These are phyloP conservation scores for Eimeria acervulina DNA, from an alignment of 169 alveolate genomes.

Conservation along the genomic window DNA sequence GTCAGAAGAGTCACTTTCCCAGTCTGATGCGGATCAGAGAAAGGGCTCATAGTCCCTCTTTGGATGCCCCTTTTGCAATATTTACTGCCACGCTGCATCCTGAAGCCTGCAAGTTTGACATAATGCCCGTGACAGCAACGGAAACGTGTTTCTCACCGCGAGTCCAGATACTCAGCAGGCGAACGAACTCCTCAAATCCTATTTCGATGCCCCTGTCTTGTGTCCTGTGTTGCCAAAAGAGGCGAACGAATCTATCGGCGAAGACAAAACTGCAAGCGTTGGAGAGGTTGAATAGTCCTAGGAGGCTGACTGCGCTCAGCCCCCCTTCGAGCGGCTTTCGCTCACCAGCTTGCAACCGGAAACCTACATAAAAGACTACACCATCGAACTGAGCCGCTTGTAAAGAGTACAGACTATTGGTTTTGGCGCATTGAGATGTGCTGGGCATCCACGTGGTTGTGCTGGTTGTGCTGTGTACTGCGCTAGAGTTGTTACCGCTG, in stretches of 20 bases:
- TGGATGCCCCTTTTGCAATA: neutral
- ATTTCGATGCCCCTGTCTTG: conserved; percentile 82
- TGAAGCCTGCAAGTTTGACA: neutral
- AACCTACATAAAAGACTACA: conserved; percentile 57
- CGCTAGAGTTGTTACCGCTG: conserved; percentile 32
- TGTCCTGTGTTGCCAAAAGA: conserved; percentile 81
- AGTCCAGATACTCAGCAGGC: conserved; percentile 82
- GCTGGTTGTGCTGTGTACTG: neutral
- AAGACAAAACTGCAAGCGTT: conserved; percentile 82
- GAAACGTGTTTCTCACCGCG: conserved; percentile 49
- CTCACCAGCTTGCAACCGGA: conserved; percentile 80
- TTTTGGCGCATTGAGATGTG: neutral
- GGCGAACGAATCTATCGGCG: conserved; percentile 81
- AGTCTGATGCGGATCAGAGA: too few relatives aligned
- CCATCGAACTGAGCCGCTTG: neutral
- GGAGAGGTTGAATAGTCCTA: conserved; percentile 81
- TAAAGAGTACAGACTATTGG: neutral
- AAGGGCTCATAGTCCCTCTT: neutral
- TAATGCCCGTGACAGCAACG: neutral
- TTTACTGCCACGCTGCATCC: neutral
- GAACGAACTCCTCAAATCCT: conserved; percentile 84
- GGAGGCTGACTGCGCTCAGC: conserved; percentile 81
- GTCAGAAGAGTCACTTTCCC: neutral
- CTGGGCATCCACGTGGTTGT: neutral
- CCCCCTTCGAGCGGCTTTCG: conserved; percentile 83